Evolutionary conservation across 176 grass and related monocot genomes (phyloP), one percentile per base, ranked within the genome.

Genomic region (Aegilops speltoides): DNA sequence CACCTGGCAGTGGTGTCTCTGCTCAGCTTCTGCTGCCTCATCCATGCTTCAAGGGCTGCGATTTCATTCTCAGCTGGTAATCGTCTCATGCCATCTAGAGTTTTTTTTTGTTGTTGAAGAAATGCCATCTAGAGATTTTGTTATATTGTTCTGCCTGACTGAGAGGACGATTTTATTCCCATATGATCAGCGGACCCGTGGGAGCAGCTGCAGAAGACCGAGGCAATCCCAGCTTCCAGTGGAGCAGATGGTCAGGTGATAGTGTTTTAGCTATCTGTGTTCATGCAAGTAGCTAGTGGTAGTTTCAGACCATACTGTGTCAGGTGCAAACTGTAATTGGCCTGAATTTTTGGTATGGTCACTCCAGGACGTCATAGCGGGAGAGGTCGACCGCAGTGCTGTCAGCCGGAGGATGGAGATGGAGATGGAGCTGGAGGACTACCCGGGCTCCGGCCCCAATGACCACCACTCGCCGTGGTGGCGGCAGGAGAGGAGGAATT

Each of bases 401-500:
- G 29, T 25, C 3, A 68, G 10, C n/a, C 3, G 67, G 20, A 90
- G 84, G 84, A 69, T 79, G 33, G 84, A 68, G 4, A 78, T 78
- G 37, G 84, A 60, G 6, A 25, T 89, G 33, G 84, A 84, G 54
- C 54, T 92, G 77, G 40, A 90, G 6, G 93, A 95, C 29, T 95
- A 95, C 84, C 85, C 90, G 1, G 93, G 93, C 20, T 95, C 93
- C 46, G 88, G 93, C 69, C 85, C 93, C 45, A 95, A 95, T 34
- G 90, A 83, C 48, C 82, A 90, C 33, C 93, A 95, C 85, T 90
- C 87, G 24, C 90, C 90, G 3, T 90, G 56, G 56, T 59, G 93
- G 91, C 38, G 41, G 65, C 57, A 79, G 43, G 20, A 84, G 36
- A 70, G 68, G 37, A 91, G 85, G 69, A 87, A 87, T 72, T 89